Evolutionary conservation across 139 green algal species (phyloP).

Genomic region (Raphidocelis subcapitata): DNA sequence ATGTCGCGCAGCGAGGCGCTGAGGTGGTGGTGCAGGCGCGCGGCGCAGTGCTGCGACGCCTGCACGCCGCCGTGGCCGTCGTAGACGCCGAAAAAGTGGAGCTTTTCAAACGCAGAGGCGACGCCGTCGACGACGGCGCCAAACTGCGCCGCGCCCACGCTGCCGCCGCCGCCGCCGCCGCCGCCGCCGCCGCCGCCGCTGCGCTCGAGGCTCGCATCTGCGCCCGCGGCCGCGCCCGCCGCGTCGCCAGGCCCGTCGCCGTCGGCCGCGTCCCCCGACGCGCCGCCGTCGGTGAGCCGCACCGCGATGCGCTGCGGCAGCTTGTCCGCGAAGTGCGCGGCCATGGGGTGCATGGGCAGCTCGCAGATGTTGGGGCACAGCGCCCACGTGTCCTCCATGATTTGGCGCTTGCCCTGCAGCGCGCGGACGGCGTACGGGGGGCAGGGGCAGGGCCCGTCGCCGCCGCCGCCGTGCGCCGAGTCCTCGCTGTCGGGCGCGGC

Average conservation of each 20-base stretch:
- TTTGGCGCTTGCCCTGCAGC: slow-evolving; percentile 59
- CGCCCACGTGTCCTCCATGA: slow-evolving; percentile 71
- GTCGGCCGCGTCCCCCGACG: too few species aligned
- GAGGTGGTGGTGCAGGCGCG: slow-evolving; percentile 65
- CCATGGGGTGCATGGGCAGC: slow-evolving; percentile 34
- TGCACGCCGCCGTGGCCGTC: slow-evolving; percentile 72
- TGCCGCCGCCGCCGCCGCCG: too few species aligned
- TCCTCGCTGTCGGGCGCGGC: too few species aligned
- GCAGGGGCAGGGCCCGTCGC: slow-evolving; percentile 21
- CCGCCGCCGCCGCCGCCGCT: too few species aligned
- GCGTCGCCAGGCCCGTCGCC: too few species aligned
- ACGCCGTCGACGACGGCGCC: too few species aligned
- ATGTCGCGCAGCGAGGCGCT: slow-evolving; percentile 35
- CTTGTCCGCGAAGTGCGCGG: slow-evolving; percentile 33
- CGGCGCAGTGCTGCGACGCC: slow-evolving; percentile 61
- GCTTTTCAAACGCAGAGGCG: slow-evolving; percentile 35
- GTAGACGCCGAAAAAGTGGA: slow-evolving; percentile 81
- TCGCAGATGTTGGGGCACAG: slow-evolving; percentile 56
- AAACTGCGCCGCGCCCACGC: too few species aligned
- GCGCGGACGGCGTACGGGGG: slow-evolving; percentile 61
- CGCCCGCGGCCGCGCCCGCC: too few species aligned
- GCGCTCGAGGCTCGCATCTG: too few species aligned
- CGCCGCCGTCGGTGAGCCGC: slow-evolving; percentile 3
- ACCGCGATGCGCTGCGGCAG: slow-evolving; percentile 52
- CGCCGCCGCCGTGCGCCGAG: too few species aligned